Conservation (phyloP, 768 basidiomycete genomes). For the Calocera viscosa region DNA sequence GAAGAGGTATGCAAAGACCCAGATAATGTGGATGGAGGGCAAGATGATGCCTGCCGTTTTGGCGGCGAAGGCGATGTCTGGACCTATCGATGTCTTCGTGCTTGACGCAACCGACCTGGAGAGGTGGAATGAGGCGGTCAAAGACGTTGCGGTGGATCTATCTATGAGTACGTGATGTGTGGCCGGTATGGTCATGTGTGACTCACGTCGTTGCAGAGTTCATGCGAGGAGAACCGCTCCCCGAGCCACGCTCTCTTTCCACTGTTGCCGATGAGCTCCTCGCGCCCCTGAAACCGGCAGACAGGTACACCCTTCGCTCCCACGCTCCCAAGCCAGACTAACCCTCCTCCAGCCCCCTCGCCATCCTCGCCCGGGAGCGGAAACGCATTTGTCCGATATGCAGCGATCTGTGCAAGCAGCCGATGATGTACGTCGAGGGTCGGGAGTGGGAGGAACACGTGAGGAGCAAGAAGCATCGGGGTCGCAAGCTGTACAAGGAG, state of each 20-base stretch:
- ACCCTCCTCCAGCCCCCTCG: slow-evolving; percentile 38
- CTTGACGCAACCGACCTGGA: slow-evolving; percentile 58
- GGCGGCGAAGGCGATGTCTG: slow-evolving; percentile 33
- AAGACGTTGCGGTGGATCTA: slow-evolving; percentile 33
- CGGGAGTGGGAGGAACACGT: slow-evolving; percentile 43
- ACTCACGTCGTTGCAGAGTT: slow-evolving; percentile 38
- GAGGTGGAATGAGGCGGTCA: slow-evolving; percentile 47
- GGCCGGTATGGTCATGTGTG: slow-evolving; percentile 11
- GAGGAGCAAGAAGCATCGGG: slow-evolving; percentile 14
- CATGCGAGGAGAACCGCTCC: slow-evolving; percentile 37
- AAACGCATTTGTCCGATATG: slow-evolving; percentile 52
- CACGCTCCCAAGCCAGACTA: background rate
- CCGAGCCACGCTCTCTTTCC: slow-evolving; percentile 47
- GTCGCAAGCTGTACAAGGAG: slow-evolving; percentile 19
- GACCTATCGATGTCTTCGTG: slow-evolving; percentile 39
- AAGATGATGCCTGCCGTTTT: slow-evolving; percentile 68
- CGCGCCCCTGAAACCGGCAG: slow-evolving; percentile 34
- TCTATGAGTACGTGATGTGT: slow-evolving; percentile 33
- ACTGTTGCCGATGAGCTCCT: slow-evolving; percentile 43
- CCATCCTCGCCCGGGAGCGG: slow-evolving; percentile 42
- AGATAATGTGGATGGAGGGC: slow-evolving; percentile 84
- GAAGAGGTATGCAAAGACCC: slow-evolving; percentile 79
- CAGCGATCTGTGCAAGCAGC: slow-evolving; percentile 42
- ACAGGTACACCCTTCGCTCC: slow-evolving; percentile 15
- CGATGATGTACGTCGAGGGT: slow-evolving; percentile 51